Percentiles rank a stretch among this genome's conserved stretches.
Evolutionary conservation across 331 rosid genomes (phyloP).

Genomic region (Saraca asoca): DNA sequence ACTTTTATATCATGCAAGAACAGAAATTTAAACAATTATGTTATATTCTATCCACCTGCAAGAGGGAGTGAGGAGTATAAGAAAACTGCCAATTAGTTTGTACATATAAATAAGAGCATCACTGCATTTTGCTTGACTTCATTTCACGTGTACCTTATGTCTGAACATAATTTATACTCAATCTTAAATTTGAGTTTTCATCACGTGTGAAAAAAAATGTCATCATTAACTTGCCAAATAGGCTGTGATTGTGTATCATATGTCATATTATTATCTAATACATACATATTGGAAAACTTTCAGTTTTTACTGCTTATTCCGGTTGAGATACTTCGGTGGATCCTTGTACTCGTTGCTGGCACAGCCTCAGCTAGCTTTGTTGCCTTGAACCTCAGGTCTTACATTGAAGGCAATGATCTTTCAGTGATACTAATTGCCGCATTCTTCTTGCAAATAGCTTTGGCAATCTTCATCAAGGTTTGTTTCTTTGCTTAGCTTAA

Average conservation of each 20-base stretch:
- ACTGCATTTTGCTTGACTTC: neutral
- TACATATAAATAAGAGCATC: too few relatives aligned
- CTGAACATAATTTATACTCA: neutral
- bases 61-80: too few relatives aligned
- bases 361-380: constrained; percentile 85
- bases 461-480: constrained; percentile 93
- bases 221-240: constrained; percentile 1
- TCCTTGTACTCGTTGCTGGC: constrained; percentile 65
- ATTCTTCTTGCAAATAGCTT: constrained; percentile 76
- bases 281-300: constrained; percentile 39
- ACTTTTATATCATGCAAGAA: too few relatives aligned
- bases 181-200: constrained; percentile 9
- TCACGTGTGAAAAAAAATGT: constrained; percentile 9
- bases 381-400: constrained; percentile 69
- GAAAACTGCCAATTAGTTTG: too few relatives aligned
- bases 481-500: constrained; percentile 83
- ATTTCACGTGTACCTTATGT: neutral
- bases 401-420: constrained; percentile 58
- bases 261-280: constrained; percentile 33
- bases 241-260: constrained; percentile 1
- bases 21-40: too few relatives aligned
- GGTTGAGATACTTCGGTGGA: constrained; percentile 79
- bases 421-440: constrained; percentile 64
- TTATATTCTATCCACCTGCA: too few relatives aligned
- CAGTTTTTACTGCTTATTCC: constrained; percentile 91